Base-by-base conservation (phyloP, 2,329 filamentous ascomycete species). In the Juglanconis sp. region DNA sequence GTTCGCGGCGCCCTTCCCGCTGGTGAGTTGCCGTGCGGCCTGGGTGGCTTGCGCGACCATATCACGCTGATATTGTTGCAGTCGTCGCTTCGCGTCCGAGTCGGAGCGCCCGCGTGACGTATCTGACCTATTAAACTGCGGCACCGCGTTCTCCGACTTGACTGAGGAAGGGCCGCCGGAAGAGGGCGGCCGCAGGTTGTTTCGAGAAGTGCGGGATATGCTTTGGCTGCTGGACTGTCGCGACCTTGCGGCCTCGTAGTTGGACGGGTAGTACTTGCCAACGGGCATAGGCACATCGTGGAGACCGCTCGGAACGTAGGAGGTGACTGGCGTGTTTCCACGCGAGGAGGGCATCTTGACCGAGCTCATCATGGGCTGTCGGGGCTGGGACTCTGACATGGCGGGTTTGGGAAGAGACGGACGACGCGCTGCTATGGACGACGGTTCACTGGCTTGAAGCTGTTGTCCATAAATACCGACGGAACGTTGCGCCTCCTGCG, bases 261-360 rank as follows among this genome's bases (percentile, higher is more conserved):
- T 87, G 32, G 82, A 80, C 0, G 85, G 85, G 61, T 87, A 86
- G 66, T 87, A 87, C 71, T 87, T 87, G 31, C 85, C 85, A 72
- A 85, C 75, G 0, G 84, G 81, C 36, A 85, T 71, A 4, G 76
- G 71, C 40, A 71, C 76, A 42, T 78, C 77, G 53, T 80, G 76
- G 42, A 79, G 73, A 2, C 81, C 81, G 32, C 77, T 77, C 6
- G 81, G 80, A 36, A 80, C 73, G 62, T 83, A 84, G 1, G 81
- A 81, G 8, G 81, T 72, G 40, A 83, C 76, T 6, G 80, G 79
- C 6, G 77, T 78, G 65, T 74, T 75, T 35, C 73, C 63, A 9
- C 64, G 65, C 7, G 72, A 69, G 51, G 71, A 63, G 60, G 68
- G 64, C 55, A 69, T 64, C 52, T 69, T 53, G 66, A 62, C 62